Evolutionary conservation across 2,329 filamentous ascomycete genomes (phyloP), one percentile per base, ranked within the genome.

Genomic region (Ilyonectria mors-panacis): DNA sequence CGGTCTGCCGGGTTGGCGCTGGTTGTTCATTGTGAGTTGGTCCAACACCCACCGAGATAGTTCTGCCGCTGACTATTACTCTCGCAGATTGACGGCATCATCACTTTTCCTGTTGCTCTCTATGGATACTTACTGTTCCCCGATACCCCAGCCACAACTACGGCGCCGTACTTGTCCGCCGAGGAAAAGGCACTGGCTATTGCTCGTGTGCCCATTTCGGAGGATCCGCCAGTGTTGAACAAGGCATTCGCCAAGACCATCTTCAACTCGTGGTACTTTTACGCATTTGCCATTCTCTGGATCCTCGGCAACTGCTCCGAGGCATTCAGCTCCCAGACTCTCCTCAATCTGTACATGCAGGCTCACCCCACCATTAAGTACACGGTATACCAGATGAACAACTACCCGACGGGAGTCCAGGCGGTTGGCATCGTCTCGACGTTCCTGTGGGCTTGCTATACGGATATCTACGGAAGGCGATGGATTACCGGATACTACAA

Each of bases 41-140:
- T 6, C 1, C 2, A 30, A 35, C 17, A 21, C 15, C 6, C n/a
- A 9, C 10, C 9, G 12, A 1, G 1, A 12, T 2, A 2, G 26
- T 19, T 33, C 15, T 21, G 2, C 4, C 12, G 26, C 37, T 58
- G 17, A 63, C 61, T 30, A 4, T 9, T 17, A 2, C 15, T 19
- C 10, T 33, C 5, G 26, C 5, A 64, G 64, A 83, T 86, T 42
- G 85, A 87, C 62, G 85, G 85, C 0, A 77, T 87, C 58, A 87
- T 88, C 67, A 88, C 85, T 0, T 70, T 89, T 0, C 85, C 86
- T 0, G 80, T 89, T 1, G 86, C 86, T 2, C 54, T 87, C 8
- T 86, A 85, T 48, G 86, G 86, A 5, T 84, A 83, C 63, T 55
- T 86, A 33, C 76, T 81, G 68, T 87, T 87, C 67, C 85, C 85